These are phyloP conservation scores for Lentinula sp. DNA, from an alignment of 768 basidiomycete genomes.

Conservation along the genomic window DNA sequence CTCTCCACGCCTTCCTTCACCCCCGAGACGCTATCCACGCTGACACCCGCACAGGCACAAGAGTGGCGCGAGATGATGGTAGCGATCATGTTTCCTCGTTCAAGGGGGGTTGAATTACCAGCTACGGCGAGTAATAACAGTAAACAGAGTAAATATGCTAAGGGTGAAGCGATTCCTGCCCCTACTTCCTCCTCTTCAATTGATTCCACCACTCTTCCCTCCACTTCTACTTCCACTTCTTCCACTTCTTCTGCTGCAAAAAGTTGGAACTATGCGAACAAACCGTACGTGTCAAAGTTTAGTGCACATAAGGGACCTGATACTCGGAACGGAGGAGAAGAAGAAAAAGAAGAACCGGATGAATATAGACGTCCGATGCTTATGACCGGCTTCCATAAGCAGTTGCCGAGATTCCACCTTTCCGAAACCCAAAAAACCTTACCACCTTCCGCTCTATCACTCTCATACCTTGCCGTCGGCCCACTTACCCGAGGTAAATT, in stretches of 20 bases:
- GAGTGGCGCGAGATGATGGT: constrained; percentile 51
- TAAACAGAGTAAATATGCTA: neutral
- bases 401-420: constrained; percentile 12
- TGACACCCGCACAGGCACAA: constrained; percentile 41
- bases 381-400: constrained; percentile 13
- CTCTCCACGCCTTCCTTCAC: constrained; percentile 12
- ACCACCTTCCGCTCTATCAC: constrained; percentile 16
- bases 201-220: too few relatives aligned
- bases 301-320: neutral
- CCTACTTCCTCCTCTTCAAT: too few relatives aligned
- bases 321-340: neutral
- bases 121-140: constrained; percentile 12
- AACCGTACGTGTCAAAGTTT: neutral
- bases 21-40: constrained; percentile 29
- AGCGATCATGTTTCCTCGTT: constrained; percentile 57
- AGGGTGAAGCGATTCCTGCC: neutral
- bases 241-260: too few relatives aligned
- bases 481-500: constrained; percentile 43
- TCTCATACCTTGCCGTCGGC: constrained; percentile 29
- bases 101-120: constrained; percentile 7
- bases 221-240: too few relatives aligned
- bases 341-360: constrained; percentile 6
- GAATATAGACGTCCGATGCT: constrained; percentile 11
- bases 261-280: neutral
- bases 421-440: neutral